Evolutionary conservation across 129 eudicot genomes (phyloP).

Genomic region (Deinandra increscens): DNA sequence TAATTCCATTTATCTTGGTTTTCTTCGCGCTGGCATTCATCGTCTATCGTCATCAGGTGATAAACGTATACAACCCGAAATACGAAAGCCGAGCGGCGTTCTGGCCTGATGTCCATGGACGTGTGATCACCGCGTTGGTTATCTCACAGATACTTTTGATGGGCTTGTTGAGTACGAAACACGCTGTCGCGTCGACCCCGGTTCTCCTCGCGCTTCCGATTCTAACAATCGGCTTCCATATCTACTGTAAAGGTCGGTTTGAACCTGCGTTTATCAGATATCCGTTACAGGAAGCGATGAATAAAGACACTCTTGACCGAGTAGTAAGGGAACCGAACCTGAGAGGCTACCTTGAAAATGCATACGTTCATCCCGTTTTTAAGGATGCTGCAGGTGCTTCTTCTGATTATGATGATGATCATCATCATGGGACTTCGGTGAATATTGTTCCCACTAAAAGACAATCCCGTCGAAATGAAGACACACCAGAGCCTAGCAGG

Average conservation of each 20-base stretch:
- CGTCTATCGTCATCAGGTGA: constrained; percentile 87
- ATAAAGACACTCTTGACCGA: constrained; percentile 88
- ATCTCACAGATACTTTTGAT: constrained; percentile 72
- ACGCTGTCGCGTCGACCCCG: constrained; percentile 63
- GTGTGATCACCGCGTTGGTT: constrained; percentile 64
- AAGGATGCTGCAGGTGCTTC: constrained; percentile 47
- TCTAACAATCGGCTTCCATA: constrained; percentile 73
- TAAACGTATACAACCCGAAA: constrained; percentile 90
- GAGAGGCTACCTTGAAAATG: constrained; percentile 62
- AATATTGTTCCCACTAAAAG: too few relatives aligned
- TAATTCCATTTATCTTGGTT: constrained; percentile 80
- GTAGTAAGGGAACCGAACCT: constrained; percentile 82
- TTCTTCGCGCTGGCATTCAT: constrained; percentile 77
- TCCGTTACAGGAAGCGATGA: constrained; percentile 90
- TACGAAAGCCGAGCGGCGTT: constrained; percentile 95
- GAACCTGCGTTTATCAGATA: constrained; percentile 80
- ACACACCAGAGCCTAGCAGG: too few relatives aligned
- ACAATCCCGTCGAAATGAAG: too few relatives aligned
- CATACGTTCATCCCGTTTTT: constrained; percentile 80
- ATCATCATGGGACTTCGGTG: too few relatives aligned
- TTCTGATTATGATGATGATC: constrained; percentile 35
- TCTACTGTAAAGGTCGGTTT: constrained; percentile 85
- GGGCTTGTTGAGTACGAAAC: constrained; percentile 81
- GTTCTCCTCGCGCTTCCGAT: constrained; percentile 85
- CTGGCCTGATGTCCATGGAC: constrained; percentile 97